Conservation (phyloP, 2,329 filamentous ascomycete species). For the Venturia asperata region DNA sequence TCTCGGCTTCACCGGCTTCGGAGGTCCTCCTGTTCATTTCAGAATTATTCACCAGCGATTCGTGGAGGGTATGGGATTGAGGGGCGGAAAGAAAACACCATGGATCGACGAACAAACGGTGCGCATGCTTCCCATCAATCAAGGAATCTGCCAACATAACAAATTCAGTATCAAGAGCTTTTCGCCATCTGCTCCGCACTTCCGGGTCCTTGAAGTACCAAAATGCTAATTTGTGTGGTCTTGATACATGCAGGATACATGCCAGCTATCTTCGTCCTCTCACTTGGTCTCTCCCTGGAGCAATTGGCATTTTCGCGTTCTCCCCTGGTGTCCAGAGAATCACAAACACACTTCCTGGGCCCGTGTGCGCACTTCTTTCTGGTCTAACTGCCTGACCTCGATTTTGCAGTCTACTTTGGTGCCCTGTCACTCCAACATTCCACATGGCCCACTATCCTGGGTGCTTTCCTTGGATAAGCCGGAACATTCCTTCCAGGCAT, state of each 20-base stretch:
- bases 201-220: constrained; percentile 61
- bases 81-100: constrained; percentile 40
- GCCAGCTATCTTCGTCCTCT: constrained; percentile 54
- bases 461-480: constrained; percentile 34
- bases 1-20: constrained; percentile 59
- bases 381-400: constrained; percentile 62
- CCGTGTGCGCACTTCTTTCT: constrained; percentile 62
- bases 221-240: constrained; percentile 63
- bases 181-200: constrained; percentile 63
- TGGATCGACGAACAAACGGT: constrained; percentile 67
- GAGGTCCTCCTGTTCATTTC: constrained; percentile 63
- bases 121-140: constrained; percentile 21
- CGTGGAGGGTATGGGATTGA: constrained; percentile 38
- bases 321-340: constrained; percentile 58
- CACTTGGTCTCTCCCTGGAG: constrained; percentile 63
- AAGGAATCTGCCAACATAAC: neutral
- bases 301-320: constrained; percentile 61
- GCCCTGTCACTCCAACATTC: constrained; percentile 32
- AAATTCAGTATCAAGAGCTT: constrained; percentile 58
- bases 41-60: constrained; percentile 59
- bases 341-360: constrained; percentile 49
- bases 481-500: constrained; percentile 38
- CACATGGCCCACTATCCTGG: constrained; percentile 27
- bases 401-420: constrained; percentile 42
- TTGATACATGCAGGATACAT: constrained; percentile 55